A percentile compares a stretch with the other conserved stretches of the same genome.
These are phyloP conservation scores for Russula sp. DNA, from an alignment of 768 basidiomycete species.

Conservation along the genomic window DNA sequence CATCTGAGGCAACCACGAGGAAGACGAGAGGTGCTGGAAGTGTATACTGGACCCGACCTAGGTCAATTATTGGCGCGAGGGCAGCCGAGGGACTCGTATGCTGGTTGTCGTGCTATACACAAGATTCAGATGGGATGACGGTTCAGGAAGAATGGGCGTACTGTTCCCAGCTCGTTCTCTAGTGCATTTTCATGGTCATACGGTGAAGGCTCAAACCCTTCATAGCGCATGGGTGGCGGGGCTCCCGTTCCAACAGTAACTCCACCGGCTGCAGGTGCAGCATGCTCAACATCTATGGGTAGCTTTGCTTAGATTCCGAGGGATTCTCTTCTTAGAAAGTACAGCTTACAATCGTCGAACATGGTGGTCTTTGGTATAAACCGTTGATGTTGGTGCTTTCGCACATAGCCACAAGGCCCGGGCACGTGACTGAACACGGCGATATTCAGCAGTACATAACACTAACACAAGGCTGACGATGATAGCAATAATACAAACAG, in stretches of 20 bases:
- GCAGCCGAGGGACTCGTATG: constrained; percentile 37
- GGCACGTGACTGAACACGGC: background rate
- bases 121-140: constrained; percentile 22
- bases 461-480: constrained; percentile 6
- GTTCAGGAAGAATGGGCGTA: constrained; percentile 8
- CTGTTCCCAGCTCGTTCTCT: constrained; percentile 39
- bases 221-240: constrained; percentile 66
- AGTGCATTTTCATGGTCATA: constrained; percentile 51
- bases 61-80: constrained; percentile 67
- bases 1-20: constrained; percentile 81
- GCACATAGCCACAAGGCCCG: too few relatives aligned
- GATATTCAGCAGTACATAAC: background rate
- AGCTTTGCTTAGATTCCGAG: constrained; percentile 10
- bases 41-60: constrained; percentile 85
- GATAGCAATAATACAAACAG: constrained; percentile 22
- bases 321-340: constrained; percentile 1
- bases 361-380: constrained; percentile 28
- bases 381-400: background rate
- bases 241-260: constrained; percentile 39
- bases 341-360: constrained; percentile 45
- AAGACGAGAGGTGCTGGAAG: constrained; percentile 81
- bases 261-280: constrained; percentile 50
- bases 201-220: constrained; percentile 83
- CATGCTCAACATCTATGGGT: constrained; percentile 79
- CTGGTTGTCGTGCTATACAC: constrained; percentile 36